phyloP scores from a whole-genome alignment of 164 flowering plant genomes.

The Vitis rotundifolia region DNA sequence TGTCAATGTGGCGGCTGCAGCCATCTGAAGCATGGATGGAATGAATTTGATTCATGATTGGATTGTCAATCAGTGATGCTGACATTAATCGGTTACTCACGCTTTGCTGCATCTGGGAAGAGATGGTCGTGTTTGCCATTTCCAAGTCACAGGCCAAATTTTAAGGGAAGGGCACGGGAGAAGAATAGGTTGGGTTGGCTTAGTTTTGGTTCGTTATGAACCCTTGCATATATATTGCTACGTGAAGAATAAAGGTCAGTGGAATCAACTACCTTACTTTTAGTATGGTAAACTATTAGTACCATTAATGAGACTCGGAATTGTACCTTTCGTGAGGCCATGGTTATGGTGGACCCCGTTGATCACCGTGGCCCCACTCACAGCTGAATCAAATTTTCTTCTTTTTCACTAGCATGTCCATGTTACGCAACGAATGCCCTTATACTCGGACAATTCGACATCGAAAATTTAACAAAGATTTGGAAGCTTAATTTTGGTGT shows the following conservation, averaged over 20 bases:
- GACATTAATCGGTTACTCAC: slow-evolving; percentile 37
- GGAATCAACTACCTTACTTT: slow-evolving; percentile 43
- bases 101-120: slow-evolving; percentile 3
- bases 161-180: neutral
- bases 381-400: too few relatives aligned
- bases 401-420: too few relatives aligned
- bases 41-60: slow-evolving; percentile 59
- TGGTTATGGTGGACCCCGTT: too few relatives aligned
- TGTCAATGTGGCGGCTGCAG: slow-evolving; percentile 34
- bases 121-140: slow-evolving; percentile 6
- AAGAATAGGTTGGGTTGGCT: neutral
- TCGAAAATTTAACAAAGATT: too few relatives aligned
- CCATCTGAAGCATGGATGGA: slow-evolving; percentile 73
- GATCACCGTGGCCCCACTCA: too few relatives aligned
- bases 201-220: neutral
- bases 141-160: neutral
- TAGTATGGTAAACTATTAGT: too few relatives aligned
- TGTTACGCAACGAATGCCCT: too few relatives aligned
- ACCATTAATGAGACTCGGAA: too few relatives aligned
- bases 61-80: slow-evolving; percentile 50
- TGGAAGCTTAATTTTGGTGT: too few relatives aligned
- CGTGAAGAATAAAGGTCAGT: slow-evolving; percentile 16
- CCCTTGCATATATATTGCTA: too few relatives aligned
- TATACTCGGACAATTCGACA: too few relatives aligned
- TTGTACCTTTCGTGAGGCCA: too few relatives aligned